Evolutionary conservation across 1,284 basidiomycete genomes (phyloP).

Genomic region (Sanghuangporus weigelae): DNA sequence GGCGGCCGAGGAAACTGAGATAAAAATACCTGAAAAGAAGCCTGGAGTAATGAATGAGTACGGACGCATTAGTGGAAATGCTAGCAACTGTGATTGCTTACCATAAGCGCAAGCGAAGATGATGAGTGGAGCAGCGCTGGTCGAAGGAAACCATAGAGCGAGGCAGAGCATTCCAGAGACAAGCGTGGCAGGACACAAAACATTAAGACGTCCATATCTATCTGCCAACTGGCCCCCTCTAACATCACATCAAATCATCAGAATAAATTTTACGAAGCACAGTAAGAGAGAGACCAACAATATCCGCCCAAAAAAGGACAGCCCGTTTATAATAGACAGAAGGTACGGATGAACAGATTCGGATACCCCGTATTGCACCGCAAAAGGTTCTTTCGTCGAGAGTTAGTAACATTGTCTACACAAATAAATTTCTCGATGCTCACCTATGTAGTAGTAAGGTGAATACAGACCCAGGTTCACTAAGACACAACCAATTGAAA

Average conservation of each 20-base stretch:
- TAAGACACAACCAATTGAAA: constrained; percentile 4
- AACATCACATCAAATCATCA: neutral
- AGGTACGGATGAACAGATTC: neutral
- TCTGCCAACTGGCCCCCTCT: neutral
- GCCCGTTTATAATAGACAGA: constrained; percentile 7
- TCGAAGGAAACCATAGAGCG: constrained; percentile 2
- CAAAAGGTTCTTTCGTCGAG: neutral
- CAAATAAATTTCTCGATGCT: neutral
- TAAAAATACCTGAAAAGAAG: constrained; percentile 4
- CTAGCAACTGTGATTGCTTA: neutral
- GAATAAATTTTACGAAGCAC: neutral
- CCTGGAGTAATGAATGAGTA: neutral
- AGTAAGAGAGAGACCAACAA: neutral
- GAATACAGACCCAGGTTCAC: constrained; percentile 5
- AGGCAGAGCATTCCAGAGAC: constrained; percentile 2
- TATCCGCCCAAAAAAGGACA: constrained; percentile 3
- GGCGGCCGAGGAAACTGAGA: constrained; percentile 2
- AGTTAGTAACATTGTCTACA: neutral
- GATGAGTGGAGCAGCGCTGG: neutral
- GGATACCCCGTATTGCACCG: neutral
- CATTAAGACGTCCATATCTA: constrained; percentile 2
- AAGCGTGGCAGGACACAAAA: neutral
- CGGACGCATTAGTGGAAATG: neutral
- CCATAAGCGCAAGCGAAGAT: constrained; percentile 3
- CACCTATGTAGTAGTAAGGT: constrained; percentile 2